phyloP scores from a whole-genome alignment of 2,329 filamentous ascomycete genomes.

The Stemphylium vesicarium region DNA sequence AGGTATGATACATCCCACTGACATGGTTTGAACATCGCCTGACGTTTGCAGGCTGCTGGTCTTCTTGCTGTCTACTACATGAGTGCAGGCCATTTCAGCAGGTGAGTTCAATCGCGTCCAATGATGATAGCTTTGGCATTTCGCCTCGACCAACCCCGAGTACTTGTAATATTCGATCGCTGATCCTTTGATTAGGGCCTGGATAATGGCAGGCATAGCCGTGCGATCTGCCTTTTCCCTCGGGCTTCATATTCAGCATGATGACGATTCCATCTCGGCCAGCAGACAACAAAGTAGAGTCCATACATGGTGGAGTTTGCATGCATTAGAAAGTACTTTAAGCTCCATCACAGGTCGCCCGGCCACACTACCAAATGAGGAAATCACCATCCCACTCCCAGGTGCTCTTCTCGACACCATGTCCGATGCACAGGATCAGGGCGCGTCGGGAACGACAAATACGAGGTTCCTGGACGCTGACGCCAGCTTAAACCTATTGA shows the following conservation, averaged over 20 bases:
- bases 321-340: slow-evolving; percentile 41
- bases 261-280: slow-evolving; percentile 19
- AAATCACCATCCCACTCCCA: slow-evolving; percentile 36
- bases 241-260: slow-evolving; percentile 44
- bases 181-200: slow-evolving; percentile 36
- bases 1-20: slow-evolving; percentile 20
- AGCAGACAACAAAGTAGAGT: slow-evolving; percentile 36
- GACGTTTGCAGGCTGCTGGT: slow-evolving; percentile 22
- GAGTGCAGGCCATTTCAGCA: slow-evolving; percentile 43
- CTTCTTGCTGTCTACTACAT: slow-evolving; percentile 47
- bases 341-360: slow-evolving; percentile 45
- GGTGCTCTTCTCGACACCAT: background rate
- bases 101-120: background rate
- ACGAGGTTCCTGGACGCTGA: slow-evolving; percentile 12
- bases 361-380: slow-evolving; percentile 35
- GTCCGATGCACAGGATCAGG: background rate
- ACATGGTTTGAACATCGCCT: background rate
- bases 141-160: background rate
- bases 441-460: background rate
- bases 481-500: slow-evolving; percentile 4
- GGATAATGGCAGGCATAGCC: slow-evolving; percentile 39
- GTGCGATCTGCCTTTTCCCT: slow-evolving; percentile 41
- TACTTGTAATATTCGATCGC: background rate
- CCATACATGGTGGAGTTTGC: slow-evolving; percentile 47
- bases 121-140: background rate